These are phyloP conservation scores for Apiosordaria backusii DNA, from an alignment of 495 filamentous ascomycete genomes.

Conservation along the genomic window DNA sequence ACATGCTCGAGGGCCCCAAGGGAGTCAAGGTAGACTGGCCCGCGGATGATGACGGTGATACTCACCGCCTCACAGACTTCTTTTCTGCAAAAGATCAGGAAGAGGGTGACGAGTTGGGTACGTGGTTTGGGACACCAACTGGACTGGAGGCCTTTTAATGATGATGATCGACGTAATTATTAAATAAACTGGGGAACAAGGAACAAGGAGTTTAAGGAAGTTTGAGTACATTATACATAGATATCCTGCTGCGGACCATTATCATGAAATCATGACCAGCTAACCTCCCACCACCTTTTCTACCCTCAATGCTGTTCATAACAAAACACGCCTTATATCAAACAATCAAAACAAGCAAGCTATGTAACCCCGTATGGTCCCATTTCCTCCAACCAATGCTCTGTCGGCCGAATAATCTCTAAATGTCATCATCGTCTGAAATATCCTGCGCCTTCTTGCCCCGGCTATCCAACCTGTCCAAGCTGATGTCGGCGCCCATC, in stretches of 20 bases:
- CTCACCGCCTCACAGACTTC: conserved; percentile 69
- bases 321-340: too few relatives aligned
- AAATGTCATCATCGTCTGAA: conserved; percentile 50
- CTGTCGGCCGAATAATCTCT: conserved; percentile 17
- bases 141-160: conserved; percentile 54
- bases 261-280: not conserved
- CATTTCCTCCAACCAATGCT: not conserved
- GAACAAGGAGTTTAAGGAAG: conserved; percentile 13
- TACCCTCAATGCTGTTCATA: conserved; percentile 3
- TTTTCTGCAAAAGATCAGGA: conserved; percentile 40
- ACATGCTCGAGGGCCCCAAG: conserved; percentile 73
- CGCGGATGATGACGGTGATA: conserved; percentile 57
- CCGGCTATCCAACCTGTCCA: conserved; percentile 58
- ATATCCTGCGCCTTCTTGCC: conserved; percentile 51
- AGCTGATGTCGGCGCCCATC: conserved; percentile 47
- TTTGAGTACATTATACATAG: conserved; percentile 19
- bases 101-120: conserved; percentile 55
- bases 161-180: not conserved
- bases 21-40: conserved; percentile 81
- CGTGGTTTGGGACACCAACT: conserved; percentile 62
- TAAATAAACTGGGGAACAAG: not conserved
- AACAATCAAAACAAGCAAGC: not conserved
- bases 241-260: conserved; percentile 17
- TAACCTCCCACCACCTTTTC: conserved; percentile 1
- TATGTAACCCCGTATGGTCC: not conserved